These are phyloP conservation scores for Barnettozyma hawaiiensis DNA, from an alignment of 1,139 yeast species.

Conservation along the genomic window DNA sequence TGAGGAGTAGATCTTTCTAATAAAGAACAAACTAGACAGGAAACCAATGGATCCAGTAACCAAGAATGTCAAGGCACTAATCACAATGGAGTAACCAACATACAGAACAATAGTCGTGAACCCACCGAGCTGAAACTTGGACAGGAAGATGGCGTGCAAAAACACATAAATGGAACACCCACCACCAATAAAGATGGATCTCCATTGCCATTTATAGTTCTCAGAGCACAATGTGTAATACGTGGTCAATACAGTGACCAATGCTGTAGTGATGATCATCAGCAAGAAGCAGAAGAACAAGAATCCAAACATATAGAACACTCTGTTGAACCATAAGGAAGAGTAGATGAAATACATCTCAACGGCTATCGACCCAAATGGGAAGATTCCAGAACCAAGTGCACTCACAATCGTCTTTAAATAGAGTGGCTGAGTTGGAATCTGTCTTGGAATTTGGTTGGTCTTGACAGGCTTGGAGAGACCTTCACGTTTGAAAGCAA, in stretches of 20 bases:
- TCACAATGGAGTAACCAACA: constrained; percentile 76
- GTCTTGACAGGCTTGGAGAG: constrained; percentile 69
- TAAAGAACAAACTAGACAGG: constrained; percentile 65
- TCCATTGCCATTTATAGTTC: constrained; percentile 98
- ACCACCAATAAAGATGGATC: constrained; percentile 81
- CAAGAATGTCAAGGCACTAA: constrained; percentile 67
- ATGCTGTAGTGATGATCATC: constrained; percentile 75
- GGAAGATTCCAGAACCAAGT: constrained; percentile 82
- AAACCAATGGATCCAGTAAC: constrained; percentile 90
- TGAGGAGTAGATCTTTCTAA: constrained; percentile 73
- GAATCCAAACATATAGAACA: constrained; percentile 97
- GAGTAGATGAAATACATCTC: constrained; percentile 85
- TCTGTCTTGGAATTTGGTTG: constrained; percentile 92
- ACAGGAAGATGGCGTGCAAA: constrained; percentile 71
- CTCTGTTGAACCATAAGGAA: constrained; percentile 90
- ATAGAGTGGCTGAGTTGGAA: constrained; percentile 88
- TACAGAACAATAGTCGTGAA: constrained; percentile 73
- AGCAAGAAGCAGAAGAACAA: constrained; percentile 79
- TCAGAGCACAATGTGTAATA: constrained; percentile 86
- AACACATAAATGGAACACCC: constrained; percentile 84
- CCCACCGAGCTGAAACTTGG: constrained; percentile 67
- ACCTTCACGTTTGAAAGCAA: constrained; percentile 63
- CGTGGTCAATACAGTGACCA: constrained; percentile 74
- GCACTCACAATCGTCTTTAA: constrained; percentile 62
- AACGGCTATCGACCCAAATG: constrained; percentile 91